Percentiles rank a stretch among this genome's conserved stretches.
These are phyloP conservation scores for Stephanodiscus minutulus DNA, from an alignment of 108 stramenopile species.

Conservation along the genomic window DNA sequence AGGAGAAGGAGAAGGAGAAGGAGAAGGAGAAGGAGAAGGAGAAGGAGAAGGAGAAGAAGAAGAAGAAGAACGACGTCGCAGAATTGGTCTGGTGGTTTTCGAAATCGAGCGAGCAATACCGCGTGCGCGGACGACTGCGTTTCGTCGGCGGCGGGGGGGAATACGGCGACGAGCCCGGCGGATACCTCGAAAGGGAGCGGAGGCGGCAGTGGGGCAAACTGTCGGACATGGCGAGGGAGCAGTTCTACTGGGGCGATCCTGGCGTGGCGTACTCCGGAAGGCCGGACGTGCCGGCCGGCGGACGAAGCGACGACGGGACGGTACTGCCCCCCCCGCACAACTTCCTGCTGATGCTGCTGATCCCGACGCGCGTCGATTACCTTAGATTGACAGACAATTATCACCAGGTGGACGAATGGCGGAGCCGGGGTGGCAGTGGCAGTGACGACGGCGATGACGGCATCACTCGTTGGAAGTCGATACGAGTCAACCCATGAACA, in stretches of 20 bases:
- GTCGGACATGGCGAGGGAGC: conserved; percentile 73
- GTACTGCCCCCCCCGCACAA: conserved; percentile 72
- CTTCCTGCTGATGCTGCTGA: conserved; percentile 81
- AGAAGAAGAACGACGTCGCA: conserved; percentile 34
- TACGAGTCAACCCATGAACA: background rate
- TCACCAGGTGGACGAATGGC: conserved; percentile 68
- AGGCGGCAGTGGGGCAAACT: conserved; percentile 86
- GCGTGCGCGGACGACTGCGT: conserved; percentile 68
- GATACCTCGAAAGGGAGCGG: conserved; percentile 37
- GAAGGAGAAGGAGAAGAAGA: too few relatives aligned
- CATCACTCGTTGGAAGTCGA: background rate
- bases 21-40: too few relatives aligned
- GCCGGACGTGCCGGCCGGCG: conserved; percentile 49
- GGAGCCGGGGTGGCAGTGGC: background rate
- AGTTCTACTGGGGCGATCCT: conserved; percentile 74
- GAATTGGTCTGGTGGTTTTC: conserved; percentile 93
- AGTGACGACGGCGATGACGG: background rate
- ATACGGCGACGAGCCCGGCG: background rate
- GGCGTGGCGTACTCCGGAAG: conserved; percentile 10
- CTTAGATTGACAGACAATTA: conserved; percentile 79
- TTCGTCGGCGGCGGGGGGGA: conserved; percentile 55
- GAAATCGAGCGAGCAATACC: conserved; percentile 86
- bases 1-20: too few relatives aligned
- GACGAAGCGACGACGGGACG: conserved; percentile 74
- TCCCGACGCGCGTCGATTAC: conserved; percentile 76